Percentiles rank a stretch among this genome's conserved stretches.
These are phyloP conservation scores for Malassezia brasiliensis DNA, from an alignment of 1,284 basidiomycete species.

Conservation along the genomic window DNA sequence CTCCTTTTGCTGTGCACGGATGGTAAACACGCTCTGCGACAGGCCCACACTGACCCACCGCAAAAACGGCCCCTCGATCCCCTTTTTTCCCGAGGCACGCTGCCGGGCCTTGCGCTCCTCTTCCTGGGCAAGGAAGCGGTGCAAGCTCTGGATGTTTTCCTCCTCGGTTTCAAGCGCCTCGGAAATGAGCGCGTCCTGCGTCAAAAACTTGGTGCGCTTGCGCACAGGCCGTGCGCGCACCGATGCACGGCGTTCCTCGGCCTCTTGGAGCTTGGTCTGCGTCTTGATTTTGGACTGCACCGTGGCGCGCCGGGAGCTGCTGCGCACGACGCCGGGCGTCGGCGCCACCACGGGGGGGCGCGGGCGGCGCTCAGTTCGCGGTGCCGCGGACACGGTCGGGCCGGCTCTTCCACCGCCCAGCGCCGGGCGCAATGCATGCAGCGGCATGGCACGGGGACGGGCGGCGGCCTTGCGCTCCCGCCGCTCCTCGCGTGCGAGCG, in stretches of 20 bases:
- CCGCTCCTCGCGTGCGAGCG: constrained; percentile 21
- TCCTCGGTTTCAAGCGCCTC: constrained; percentile 74
- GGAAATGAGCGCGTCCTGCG: constrained; percentile 69
- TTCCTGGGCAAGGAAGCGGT: constrained; percentile 65
- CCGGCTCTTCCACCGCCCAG: background rate
- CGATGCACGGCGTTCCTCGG: constrained; percentile 57
- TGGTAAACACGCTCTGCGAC: constrained; percentile 9
- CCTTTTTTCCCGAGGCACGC: constrained; percentile 55
- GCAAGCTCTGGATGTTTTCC: constrained; percentile 66
- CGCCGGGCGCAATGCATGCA: constrained; percentile 1
- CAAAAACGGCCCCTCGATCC: constrained; percentile 62
- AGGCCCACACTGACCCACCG: constrained; percentile 61
- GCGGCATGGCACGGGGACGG: constrained; percentile 2
- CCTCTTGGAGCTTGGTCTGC: constrained; percentile 52
- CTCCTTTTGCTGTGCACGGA: background rate
- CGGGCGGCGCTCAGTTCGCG: background rate
- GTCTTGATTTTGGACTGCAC: constrained; percentile 35
- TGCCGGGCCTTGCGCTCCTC: constrained; percentile 67
- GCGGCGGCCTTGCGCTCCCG: constrained; percentile 1
- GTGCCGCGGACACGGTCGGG: background rate
- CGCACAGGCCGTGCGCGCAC: constrained; percentile 13
- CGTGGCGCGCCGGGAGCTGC: constrained; percentile 25
- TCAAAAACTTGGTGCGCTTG: constrained; percentile 50
- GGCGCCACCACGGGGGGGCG: background rate
- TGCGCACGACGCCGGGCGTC: constrained; percentile 9